Base-by-base conservation (phyloP, 768 basidiomycete genomes). In the Mycena crocata region DNA sequence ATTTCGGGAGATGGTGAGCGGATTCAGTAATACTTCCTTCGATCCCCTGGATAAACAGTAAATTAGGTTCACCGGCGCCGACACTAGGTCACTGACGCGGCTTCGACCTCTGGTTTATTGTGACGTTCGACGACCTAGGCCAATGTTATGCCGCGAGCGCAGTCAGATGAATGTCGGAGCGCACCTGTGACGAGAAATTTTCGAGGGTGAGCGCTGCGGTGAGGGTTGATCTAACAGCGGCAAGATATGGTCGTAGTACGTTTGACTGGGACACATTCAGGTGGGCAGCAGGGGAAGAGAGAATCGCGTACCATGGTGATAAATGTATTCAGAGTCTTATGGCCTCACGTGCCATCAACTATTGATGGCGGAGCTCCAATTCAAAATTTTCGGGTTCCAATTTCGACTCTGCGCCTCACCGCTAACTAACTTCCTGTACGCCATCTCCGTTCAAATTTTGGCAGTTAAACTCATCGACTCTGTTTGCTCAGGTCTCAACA, bases 121-220 rank as follows among this genome's bases (percentile, higher is more conserved):
- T 98, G 97, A 51, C 97, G 85, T 79, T 98, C 97, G 56, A 98
- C 96, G 64, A 98, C 91, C 94, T 97, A 66, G 37, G 63, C 34
- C 55, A 73, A 73, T 61, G 46, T 65, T 57, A 59, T 45, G 55
- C 51, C 67, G 51, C 62, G 40, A 57, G 56, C 50, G 64, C 64
- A 44, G 39, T 68, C 54, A 19, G 30, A 55, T 52, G 54, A 28
- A 17, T 14, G 56, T 24, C 48, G 71, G 32, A 58, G 60, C 58
- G 42, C 54, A 95, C 94, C 87, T 99, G 97, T 14, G 97, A 99
- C 52, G 95, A 89, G 84, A 99, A 99, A 87, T 96, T 95, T 84
- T 99, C 95, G 67, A 99, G 85, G 1, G 96, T 98, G 71, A 99
- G 84, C 3, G 98, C 96, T 32, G 98, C 97, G n/a, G 97, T 99